Evolutionary conservation across 225 moss, liverwort and hornwort species (phyloP).

Genomic region (Physcomitrellopsis africana): DNA sequence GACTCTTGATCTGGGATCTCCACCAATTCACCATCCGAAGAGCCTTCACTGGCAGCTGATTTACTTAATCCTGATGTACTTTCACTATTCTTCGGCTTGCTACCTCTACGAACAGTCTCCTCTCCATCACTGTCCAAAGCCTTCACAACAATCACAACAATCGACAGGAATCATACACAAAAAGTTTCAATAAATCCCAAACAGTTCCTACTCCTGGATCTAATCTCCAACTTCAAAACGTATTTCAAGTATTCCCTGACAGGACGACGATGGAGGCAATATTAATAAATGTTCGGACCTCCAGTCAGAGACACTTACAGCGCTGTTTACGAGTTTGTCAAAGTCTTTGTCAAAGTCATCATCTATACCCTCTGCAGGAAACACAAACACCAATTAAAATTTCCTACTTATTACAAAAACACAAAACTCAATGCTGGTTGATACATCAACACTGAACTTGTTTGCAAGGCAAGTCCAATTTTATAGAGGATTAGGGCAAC

Average conservation of each 20-base stretch:
- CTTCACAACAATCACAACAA: constrained; percentile 38
- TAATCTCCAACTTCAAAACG: not conserved
- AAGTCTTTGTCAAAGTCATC: constrained; percentile 93
- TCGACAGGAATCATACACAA: constrained; percentile 9
- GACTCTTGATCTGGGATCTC: constrained; percentile 85
- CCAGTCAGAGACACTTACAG: constrained; percentile 55
- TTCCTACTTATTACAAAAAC: not conserved
- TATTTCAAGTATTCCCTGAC: no score
- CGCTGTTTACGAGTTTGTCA: constrained; percentile 83
- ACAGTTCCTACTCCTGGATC: not conserved
- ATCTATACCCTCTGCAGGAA: constrained; percentile 72
- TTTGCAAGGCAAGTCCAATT: not conserved
- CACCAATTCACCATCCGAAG: constrained; percentile 93
- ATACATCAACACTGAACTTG: constrained; percentile 10
- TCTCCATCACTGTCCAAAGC: constrained; percentile 76
- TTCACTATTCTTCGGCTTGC: constrained; percentile 31
- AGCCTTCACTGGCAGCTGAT: constrained; percentile 66
- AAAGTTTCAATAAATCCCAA: not conserved
- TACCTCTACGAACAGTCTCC: constrained; percentile 52
- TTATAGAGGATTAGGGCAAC: not conserved
- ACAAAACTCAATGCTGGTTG: not conserved
- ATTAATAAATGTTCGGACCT: not conserved
- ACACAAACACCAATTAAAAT: not conserved
- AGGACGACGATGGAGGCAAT: not conserved
- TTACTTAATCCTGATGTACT: constrained; percentile 36